Percentiles rank a stretch among this genome's conserved stretches.
Conservation (phyloP, 2,329 filamentous ascomycete genomes). For the Stagonosporopsis vannaccii region DNA sequence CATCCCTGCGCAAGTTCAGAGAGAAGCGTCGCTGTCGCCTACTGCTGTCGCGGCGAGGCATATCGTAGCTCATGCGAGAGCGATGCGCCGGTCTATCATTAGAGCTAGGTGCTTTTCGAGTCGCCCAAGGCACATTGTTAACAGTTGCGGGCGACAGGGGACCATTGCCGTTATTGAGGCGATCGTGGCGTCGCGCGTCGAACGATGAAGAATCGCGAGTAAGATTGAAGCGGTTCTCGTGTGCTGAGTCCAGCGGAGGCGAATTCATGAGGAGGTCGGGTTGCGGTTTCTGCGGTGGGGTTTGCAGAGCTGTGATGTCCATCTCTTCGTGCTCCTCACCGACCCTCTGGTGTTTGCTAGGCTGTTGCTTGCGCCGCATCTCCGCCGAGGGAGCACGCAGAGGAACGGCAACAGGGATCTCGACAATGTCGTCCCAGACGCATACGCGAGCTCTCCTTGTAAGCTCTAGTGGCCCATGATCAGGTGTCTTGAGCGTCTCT, state of each 20-base stretch:
- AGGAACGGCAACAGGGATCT: conserved; percentile 92
- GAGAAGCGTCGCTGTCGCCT: conserved; percentile 51
- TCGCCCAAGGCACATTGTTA: conserved; percentile 41
- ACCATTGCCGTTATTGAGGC: conserved; percentile 14
- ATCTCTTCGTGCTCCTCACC: conserved; percentile 77
- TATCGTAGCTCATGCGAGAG: conserved; percentile 54
- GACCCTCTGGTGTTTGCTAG: conserved; percentile 29
- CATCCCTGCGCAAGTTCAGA: conserved; percentile 51
- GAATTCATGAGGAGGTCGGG: conserved; percentile 71
- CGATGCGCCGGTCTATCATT: conserved; percentile 38
- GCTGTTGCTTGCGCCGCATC: conserved; percentile 71
- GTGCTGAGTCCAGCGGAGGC: conserved; percentile 56
- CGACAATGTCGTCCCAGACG: conserved; percentile 97
- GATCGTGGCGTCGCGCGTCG: conserved; percentile 42
- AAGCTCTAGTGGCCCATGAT: conserved; percentile 92
- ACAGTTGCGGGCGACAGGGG: conserved; percentile 47
- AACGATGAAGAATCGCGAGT: conserved; percentile 55
- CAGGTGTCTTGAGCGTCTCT: conserved; percentile 89
- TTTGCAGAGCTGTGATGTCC: conserved; percentile 79
- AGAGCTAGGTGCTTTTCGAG: conserved; percentile 18
- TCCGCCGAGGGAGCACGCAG: conserved; percentile 87
- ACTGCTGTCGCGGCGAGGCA: conserved; percentile 44
- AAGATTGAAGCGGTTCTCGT: conserved; percentile 57
- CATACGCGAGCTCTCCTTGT: conserved; percentile 90
- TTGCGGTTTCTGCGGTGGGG: conserved; percentile 59